Evolutionary conservation across 495 filamentous ascomycete species (phyloP).

Genomic region (Aspergillus funiculosus): DNA sequence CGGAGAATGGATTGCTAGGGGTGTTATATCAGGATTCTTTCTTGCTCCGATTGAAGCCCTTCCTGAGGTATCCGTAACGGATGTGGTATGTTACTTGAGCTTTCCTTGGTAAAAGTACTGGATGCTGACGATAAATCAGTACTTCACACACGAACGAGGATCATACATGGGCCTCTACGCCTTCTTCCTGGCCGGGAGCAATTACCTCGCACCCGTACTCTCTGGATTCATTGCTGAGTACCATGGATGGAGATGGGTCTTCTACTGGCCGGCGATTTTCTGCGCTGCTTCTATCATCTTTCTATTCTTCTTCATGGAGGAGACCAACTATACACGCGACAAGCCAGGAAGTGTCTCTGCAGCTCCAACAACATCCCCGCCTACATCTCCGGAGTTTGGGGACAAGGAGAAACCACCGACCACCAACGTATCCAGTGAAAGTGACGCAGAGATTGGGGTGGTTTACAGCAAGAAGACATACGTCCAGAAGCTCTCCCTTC

Average conservation of each 20-base stretch:
- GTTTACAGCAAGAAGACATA: slow-evolving; percentile 41
- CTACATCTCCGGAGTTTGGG: slow-evolving; percentile 10
- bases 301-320: slow-evolving; percentile 65
- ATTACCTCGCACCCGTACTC: slow-evolving; percentile 60
- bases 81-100: slow-evolving; percentile 40
- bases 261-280: slow-evolving; percentile 62
- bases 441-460: slow-evolving; percentile 19
- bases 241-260: slow-evolving; percentile 57
- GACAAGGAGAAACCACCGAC: slow-evolving; percentile 23
- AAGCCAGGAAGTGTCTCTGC: slow-evolving; percentile 11
- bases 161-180: slow-evolving; percentile 62
- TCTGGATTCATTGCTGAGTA: slow-evolving; percentile 63
- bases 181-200: slow-evolving; percentile 56
- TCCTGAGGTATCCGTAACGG: slow-evolving; percentile 55
- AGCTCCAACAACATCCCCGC: slow-evolving; percentile 8
- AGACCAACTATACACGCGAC: slow-evolving; percentile 56
- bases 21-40: slow-evolving; percentile 58
- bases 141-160: slow-evolving; percentile 62
- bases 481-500: slow-evolving; percentile 48
- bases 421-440: slow-evolving; percentile 6
- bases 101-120: too few relatives aligned
- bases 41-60: slow-evolving; percentile 59
- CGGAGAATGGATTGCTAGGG: slow-evolving; percentile 60
- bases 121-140: too few relatives aligned
- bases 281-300: slow-evolving; percentile 49